These are phyloP conservation scores for Cladophialophora chaetospira DNA, from an alignment of 2,329 filamentous ascomycete species.

Conservation along the genomic window DNA sequence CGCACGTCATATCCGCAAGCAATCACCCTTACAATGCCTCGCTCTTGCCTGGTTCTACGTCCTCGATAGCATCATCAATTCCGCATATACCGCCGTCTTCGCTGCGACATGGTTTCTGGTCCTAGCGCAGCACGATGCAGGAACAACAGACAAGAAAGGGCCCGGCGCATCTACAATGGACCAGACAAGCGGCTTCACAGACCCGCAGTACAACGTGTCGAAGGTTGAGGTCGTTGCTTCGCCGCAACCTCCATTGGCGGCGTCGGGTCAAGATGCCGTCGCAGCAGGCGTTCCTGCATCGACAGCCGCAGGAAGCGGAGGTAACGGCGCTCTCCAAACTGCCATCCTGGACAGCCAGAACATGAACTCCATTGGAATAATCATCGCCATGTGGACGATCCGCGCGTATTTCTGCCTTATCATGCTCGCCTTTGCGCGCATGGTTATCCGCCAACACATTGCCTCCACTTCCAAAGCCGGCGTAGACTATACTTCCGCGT, in stretches of 20 bases:
- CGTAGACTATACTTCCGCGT: slow-evolving; percentile 46
- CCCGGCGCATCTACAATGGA: slow-evolving; percentile 60
- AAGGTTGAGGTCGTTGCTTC: slow-evolving; percentile 57
- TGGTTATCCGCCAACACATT: slow-evolving; percentile 71
- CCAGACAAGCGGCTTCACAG: slow-evolving; percentile 66
- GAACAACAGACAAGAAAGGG: slow-evolving; percentile 44
- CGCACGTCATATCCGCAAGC: slow-evolving; percentile 76
- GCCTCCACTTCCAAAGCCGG: slow-evolving; percentile 45
- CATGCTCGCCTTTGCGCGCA: slow-evolving; percentile 78
- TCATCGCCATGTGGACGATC: slow-evolving; percentile 71
- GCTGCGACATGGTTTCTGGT: slow-evolving; percentile 83
- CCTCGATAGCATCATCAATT: slow-evolving; percentile 79
- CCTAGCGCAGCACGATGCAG: slow-evolving; percentile 60
- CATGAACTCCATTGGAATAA: slow-evolving; percentile 75
- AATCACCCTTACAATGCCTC: slow-evolving; percentile 76
- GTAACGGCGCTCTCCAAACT: slow-evolving; percentile 55
- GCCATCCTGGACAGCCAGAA: slow-evolving; percentile 64
- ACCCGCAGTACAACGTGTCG: slow-evolving; percentile 62
- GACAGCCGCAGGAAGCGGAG: slow-evolving; percentile 39
- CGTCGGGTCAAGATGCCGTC: slow-evolving; percentile 55
- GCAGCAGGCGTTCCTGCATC: slow-evolving; percentile 34
- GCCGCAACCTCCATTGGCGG: slow-evolving; percentile 47
- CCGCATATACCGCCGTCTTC: slow-evolving; percentile 78
- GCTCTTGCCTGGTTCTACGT: slow-evolving; percentile 83
- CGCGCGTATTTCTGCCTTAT: slow-evolving; percentile 82